Evolutionary conservation across 106 monocot genomes (phyloP).

Genomic region (Allium cepa): DNA sequence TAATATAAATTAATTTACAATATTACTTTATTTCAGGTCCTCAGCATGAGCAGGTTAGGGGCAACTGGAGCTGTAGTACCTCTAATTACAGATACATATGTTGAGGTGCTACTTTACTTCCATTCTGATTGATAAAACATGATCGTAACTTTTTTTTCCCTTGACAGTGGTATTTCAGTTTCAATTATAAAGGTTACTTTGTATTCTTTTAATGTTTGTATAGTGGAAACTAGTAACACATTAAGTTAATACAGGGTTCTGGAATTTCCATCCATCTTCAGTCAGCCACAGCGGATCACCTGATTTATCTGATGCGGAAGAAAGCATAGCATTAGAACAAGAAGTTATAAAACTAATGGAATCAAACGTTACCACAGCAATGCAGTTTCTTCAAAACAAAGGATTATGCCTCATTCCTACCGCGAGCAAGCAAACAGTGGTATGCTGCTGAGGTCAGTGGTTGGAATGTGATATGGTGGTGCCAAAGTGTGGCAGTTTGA

Average conservation of each 20-base stretch:
- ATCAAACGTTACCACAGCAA: conserved; percentile 47
- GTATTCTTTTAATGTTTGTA: conserved; percentile 3
- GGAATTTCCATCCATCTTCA: conserved; percentile 10
- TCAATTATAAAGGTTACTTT: not conserved
- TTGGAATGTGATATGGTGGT: too few species aligned
- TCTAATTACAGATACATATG: not conserved
- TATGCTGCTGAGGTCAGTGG: too few species aligned
- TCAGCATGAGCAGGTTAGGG: too few species aligned
- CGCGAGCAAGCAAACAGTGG: too few species aligned
- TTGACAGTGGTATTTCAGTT: too few species aligned
- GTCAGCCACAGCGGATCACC: not conserved
- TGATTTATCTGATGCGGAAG: conserved; percentile 19
- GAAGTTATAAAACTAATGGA: conserved; percentile 72
- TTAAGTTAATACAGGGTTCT: not conserved
- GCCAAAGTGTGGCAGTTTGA: too few species aligned
- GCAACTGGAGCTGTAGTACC: too few species aligned
- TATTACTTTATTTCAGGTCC: too few species aligned
- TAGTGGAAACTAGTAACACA: not conserved
- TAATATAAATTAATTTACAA: too few species aligned
- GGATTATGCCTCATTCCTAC: conserved; percentile 75
- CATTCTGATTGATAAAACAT: too few species aligned
- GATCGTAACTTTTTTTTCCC: too few species aligned
- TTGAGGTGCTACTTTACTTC: too few species aligned
- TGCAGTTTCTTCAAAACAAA: conserved; percentile 72
- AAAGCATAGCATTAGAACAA: conserved; percentile 42